Base-by-base conservation (phyloP, 176 grass and related monocot species). In the Ampelocalamus luodianensis region DNA sequence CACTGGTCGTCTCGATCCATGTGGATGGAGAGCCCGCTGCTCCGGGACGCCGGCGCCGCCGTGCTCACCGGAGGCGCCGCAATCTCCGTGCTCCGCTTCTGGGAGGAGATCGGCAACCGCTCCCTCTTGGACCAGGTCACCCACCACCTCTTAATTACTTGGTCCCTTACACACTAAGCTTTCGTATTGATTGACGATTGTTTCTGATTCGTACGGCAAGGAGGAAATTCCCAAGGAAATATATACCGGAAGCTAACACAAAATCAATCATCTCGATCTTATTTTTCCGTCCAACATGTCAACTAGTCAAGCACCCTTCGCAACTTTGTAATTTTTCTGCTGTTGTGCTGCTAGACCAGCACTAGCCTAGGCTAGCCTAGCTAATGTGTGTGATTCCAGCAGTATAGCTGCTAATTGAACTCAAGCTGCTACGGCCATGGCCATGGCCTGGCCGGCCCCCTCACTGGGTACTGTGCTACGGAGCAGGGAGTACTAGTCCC, bases 121-220 rank as follows among this genome's bases (percentile, higher is more conserved):
- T 55, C 63, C 27, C 82, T 98, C 49, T 91, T 97, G 78, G 93
- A 98, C 26, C 87, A 93, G 91, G 91, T 93, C 68, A 26, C 4
- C 34, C 7, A 12, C 13, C 40, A 26, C 22, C 50, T 42, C 10
- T 56, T 20, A 16, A 1, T 50, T 13, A 16, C 15, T 34, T 53
- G 3, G 6, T 46, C 29, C 8, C n/a, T 1, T 50, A 63, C 56
- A 24, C 51, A 18, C 51, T 34, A 0, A 45, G 43, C 17, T 49
- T 29, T 29, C 29, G 29, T 29, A 29, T 29, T 29, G 29, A 29
- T 29, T 64, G 10, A 29, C 20, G 56, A 12, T 20, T 34, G 4
- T 34, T 79, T 29, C 58, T 8, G 3, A 20, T 32, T 78, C 44
- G 15, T 3, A 64, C 59, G 15, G 76, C 51, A 18, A 54, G 17